phyloP scores from a whole-genome alignment of 1,284 basidiomycete genomes.

The Sporisorium graminicola region DNA sequence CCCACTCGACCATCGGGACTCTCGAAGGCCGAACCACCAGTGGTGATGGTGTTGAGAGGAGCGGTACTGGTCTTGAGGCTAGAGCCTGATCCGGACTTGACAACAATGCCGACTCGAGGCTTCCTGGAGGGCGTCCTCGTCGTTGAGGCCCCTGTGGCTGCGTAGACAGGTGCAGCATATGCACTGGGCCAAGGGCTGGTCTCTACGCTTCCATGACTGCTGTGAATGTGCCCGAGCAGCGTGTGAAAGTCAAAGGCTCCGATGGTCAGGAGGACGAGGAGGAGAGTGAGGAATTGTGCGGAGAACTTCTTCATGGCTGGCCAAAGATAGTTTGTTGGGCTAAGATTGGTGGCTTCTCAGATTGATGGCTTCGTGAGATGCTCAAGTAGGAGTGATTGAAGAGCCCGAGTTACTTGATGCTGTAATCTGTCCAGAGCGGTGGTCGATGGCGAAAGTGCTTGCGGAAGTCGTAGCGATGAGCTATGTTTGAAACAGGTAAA shows the following conservation, averaged over 20 bases:
- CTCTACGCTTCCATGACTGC: not conserved
- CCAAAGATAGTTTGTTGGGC: not conserved
- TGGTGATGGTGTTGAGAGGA: slow-evolving; percentile 21
- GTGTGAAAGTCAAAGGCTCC: slow-evolving; percentile 41
- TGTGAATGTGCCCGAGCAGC: slow-evolving; percentile 12
- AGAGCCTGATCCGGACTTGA: slow-evolving; percentile 18
- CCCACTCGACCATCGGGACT: slow-evolving; percentile 26
- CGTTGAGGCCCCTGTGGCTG: not conserved
- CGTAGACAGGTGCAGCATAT: slow-evolving; percentile 19
- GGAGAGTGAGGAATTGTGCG: slow-evolving; percentile 44
- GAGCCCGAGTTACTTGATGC: not conserved
- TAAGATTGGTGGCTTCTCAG: not conserved
- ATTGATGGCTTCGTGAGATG: not conserved
- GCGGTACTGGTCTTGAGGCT: not conserved
- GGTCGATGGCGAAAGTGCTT: not conserved
- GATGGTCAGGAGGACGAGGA: slow-evolving; percentile 53
- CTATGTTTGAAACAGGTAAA: not conserved
- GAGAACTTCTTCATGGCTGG: slow-evolving; percentile 45
- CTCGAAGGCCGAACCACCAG: slow-evolving; percentile 23
- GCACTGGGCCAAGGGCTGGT: slow-evolving; percentile 21
- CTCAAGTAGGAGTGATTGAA: not conserved
- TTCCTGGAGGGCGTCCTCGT: slow-evolving; percentile 19
- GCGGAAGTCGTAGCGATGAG: not conserved
- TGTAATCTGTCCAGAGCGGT: not conserved
- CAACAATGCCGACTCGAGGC: slow-evolving; percentile 50